These are phyloP conservation scores for Astraeus odoratus DNA, from an alignment of 768 basidiomycete species.

Conservation along the genomic window DNA sequence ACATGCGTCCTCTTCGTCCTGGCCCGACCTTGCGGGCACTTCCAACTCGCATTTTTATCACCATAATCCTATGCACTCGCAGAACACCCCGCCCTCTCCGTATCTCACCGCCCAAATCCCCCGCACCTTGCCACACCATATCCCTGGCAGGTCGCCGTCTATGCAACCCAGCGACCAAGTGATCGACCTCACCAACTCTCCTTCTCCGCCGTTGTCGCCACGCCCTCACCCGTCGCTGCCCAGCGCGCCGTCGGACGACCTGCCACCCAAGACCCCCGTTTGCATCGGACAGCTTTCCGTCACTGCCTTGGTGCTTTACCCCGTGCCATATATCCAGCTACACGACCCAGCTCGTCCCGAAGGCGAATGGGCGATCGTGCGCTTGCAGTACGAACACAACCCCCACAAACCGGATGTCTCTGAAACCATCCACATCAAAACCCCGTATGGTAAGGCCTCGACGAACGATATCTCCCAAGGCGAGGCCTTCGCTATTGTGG, in stretches of 20 bases:
- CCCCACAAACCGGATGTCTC: slow-evolving; percentile 43
- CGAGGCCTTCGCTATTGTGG: slow-evolving; percentile 77
- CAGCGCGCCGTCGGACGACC: slow-evolving; percentile 41
- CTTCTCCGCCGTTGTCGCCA: slow-evolving; percentile 40
- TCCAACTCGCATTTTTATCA: slow-evolving; percentile 29
- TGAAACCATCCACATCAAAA: slow-evolving; percentile 76
- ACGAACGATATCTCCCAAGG: slow-evolving; percentile 50
- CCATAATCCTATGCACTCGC: slow-evolving; percentile 15
- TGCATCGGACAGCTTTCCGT: slow-evolving; percentile 84
- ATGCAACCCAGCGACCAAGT: slow-evolving; percentile 40
- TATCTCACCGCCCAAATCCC: slow-evolving; percentile 22
- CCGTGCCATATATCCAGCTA: slow-evolving; percentile 55
- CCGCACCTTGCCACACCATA: slow-evolving; percentile 16
- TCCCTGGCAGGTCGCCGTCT: slow-evolving; percentile 14
- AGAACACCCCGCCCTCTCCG: slow-evolving; percentile 21
- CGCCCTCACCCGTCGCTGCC: slow-evolving; percentile 22
- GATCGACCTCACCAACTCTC: slow-evolving; percentile 71
- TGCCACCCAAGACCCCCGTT: slow-evolving; percentile 75
- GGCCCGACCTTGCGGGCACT: slow-evolving; percentile 46
- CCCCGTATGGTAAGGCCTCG: slow-evolving; percentile 45
- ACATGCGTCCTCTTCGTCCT: slow-evolving; percentile 29
- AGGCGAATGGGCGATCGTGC: slow-evolving; percentile 61
- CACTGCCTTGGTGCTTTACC: slow-evolving; percentile 82
- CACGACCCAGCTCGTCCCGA: slow-evolving; percentile 37
- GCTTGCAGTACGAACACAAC: slow-evolving; percentile 64